Evolutionary conservation across 192 early-diverging fungal species (phyloP), one percentile per base, ranked within the genome.

Genomic region (Powellomyces hirtus): DNA sequence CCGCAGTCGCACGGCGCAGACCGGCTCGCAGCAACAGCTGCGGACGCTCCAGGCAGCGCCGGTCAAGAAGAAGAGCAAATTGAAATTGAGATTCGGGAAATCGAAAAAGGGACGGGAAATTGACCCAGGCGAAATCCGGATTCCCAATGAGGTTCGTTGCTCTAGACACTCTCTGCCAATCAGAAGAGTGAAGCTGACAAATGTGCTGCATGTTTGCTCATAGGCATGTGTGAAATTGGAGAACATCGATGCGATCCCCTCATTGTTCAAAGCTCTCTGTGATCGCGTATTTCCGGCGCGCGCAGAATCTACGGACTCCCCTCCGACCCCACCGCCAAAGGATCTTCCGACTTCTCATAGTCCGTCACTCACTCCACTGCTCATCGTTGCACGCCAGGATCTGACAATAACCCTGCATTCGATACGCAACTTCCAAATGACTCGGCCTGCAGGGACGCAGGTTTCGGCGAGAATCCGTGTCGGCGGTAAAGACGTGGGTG

Each of bases 221-320:
- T 42, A 74, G 51, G 66, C 68, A 0, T 81, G 79, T 64, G 73
- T 81, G 37, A 62, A 59, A 49, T 49, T 81, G 16, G 45, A 71
- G 7, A 77, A 81, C 61, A 75, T 81, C 29, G 62, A 59, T 4
- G 70, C 40, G 6, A 14, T 81, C 11, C 20, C 74, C 0, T 35
- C 26, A 6, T 42, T 46, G 34, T 77, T 76, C 57, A 64, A 51
- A 26, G 51, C 18, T 31, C 20, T 67, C 4, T 67, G 65, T 36
- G 36, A 18, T 20, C 33, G 45, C 37, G 64, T 44, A 38, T 77
- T 37, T 16, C 5, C 46, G 46, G n/a, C n/a, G n/a, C n/a, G n/a
- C 16, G 46, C n/a, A 49, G 46, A 49, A 24, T 49, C n/a, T 42
- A 8, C 40, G 10, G 40, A 42, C 40, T 42, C 50, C 11, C 46